Conservation (phyloP, 805 yeast species). For the Suhomyces pyralidae region DNA sequence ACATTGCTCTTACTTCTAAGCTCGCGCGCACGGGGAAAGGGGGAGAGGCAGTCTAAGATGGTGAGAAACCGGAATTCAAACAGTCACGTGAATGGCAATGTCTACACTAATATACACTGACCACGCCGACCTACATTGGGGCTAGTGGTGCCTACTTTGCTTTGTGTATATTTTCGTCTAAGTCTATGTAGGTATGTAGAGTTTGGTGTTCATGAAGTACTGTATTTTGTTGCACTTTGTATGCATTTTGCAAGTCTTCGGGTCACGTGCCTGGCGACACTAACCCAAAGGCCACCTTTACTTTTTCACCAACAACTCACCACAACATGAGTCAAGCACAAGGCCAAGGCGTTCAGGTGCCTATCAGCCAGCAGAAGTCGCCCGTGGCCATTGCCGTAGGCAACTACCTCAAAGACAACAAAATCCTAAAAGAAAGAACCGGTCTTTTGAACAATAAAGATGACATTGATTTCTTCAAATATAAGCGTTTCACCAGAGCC, state of each 20-base stretch:
- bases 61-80: not conserved
- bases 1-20: not conserved
- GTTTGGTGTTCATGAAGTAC: no score
- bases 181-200: no score
- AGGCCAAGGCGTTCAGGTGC: conserved; percentile 9
- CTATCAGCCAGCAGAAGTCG: conserved; percentile 16
- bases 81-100: not conserved
- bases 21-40: not conserved
- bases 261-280: no score
- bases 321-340: not conserved
- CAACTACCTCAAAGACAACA: conserved; percentile 61
- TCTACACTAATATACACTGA: no score
- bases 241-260: no score
- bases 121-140: no score
- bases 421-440: conserved; percentile 71
- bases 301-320: conserved; percentile 1
- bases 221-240: no score
- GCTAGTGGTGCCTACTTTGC: no score
- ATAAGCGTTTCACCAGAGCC: conserved; percentile 79
- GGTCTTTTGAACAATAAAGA: conserved; percentile 69
- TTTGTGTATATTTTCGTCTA: no score
- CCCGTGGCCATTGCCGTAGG: conserved; percentile 72
- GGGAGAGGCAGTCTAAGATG: not conserved
- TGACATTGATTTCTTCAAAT: conserved; percentile 82
- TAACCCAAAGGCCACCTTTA: conserved; percentile 3